Conservation (phyloP, 2,329 filamentous ascomycete genomes). For the Apiospora pterosperma region DNA sequence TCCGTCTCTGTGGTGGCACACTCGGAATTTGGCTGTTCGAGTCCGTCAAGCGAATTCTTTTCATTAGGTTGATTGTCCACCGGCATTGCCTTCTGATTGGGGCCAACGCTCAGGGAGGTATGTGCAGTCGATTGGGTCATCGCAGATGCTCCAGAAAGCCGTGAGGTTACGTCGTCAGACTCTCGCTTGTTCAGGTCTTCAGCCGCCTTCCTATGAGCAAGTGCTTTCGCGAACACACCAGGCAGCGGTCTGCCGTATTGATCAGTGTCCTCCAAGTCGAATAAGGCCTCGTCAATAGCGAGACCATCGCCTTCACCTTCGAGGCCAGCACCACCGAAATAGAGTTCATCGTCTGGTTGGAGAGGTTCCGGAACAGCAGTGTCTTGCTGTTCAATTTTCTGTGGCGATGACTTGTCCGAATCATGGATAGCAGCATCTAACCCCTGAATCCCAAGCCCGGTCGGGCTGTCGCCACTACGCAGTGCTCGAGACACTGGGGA, state of each 20-base stretch:
- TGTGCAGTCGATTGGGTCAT: slow-evolving; percentile 47
- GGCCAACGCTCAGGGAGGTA: slow-evolving; percentile 43
- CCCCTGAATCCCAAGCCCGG: slow-evolving; percentile 43
- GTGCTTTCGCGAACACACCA: slow-evolving; percentile 52
- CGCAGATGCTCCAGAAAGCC: slow-evolving; percentile 41
- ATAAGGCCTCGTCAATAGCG: slow-evolving; percentile 70
- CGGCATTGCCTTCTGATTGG: slow-evolving; percentile 18
- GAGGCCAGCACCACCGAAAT: slow-evolving; percentile 61
- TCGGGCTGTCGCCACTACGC: slow-evolving; percentile 14
- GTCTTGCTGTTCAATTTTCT: slow-evolving; percentile 7
- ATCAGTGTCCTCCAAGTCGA: slow-evolving; percentile 66
- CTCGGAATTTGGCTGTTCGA: slow-evolving; percentile 13
- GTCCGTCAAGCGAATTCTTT: neutral
- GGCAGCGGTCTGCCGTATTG: slow-evolving; percentile 58
- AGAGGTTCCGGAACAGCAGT: neutral
- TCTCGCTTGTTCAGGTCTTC: slow-evolving; percentile 37
- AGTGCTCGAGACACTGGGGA: neutral
- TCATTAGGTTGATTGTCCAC: slow-evolving; percentile 8
- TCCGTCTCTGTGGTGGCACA: slow-evolving; percentile 16
- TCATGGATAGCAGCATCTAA: slow-evolving; percentile 19
- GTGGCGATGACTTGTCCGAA: neutral
- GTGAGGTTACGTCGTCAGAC: slow-evolving; percentile 44
- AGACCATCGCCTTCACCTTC: slow-evolving; percentile 49
- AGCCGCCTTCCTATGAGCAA: slow-evolving; percentile 40
- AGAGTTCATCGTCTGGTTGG: slow-evolving; percentile 57